A percentile compares a stretch with the other conserved stretches of the same genome.
phyloP scores from a whole-genome alignment of 2,329 filamentous ascomycete genomes.

The Cyanodermella asteris region DNA sequence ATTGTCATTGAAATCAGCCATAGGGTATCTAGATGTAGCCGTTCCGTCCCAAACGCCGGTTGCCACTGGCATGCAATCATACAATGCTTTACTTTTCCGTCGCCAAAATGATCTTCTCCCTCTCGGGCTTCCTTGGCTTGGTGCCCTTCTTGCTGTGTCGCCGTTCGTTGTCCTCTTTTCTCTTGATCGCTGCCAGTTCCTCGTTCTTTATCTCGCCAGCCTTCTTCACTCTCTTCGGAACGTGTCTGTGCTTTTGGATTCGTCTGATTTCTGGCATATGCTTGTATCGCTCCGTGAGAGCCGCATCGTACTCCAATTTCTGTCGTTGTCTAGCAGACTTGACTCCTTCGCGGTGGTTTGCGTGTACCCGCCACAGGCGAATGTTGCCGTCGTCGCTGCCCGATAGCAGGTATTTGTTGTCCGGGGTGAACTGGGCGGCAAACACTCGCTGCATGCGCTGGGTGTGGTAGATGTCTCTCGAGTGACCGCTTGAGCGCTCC shows the following conservation, averaged over 20 bases:
- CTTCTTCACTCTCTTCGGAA: constrained; percentile 89
- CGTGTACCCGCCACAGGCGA: constrained; percentile 71
- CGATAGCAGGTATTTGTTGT: constrained; percentile 72
- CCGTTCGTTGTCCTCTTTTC: constrained; percentile 80
- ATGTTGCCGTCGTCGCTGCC: constrained; percentile 89
- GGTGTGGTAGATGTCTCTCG: constrained; percentile 86
- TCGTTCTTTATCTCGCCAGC: constrained; percentile 83
- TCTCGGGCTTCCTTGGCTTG: constrained; percentile 49
- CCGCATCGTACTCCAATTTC: constrained; percentile 77
- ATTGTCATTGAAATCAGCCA: no score
- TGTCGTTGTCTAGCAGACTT: constrained; percentile 69
- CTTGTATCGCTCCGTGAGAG: constrained; percentile 59
- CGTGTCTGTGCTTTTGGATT: constrained; percentile 74
- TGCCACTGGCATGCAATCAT: no score
- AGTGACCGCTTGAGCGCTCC: constrained; percentile 59
- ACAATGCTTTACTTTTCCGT: constrained; percentile 31
- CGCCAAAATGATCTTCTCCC: constrained; percentile 80
- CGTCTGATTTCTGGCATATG: constrained; percentile 94
- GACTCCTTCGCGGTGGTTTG: constrained; percentile 61
- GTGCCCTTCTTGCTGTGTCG: constrained; percentile 74
- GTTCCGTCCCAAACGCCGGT: no score
- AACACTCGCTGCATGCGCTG: constrained; percentile 96
- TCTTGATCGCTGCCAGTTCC: constrained; percentile 70
- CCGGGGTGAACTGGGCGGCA: constrained; percentile 63
- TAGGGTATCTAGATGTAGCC: no score